phyloP scores from a whole-genome alignment of 2,329 filamentous ascomycete genomes.

The Bipolaris oryzae region DNA sequence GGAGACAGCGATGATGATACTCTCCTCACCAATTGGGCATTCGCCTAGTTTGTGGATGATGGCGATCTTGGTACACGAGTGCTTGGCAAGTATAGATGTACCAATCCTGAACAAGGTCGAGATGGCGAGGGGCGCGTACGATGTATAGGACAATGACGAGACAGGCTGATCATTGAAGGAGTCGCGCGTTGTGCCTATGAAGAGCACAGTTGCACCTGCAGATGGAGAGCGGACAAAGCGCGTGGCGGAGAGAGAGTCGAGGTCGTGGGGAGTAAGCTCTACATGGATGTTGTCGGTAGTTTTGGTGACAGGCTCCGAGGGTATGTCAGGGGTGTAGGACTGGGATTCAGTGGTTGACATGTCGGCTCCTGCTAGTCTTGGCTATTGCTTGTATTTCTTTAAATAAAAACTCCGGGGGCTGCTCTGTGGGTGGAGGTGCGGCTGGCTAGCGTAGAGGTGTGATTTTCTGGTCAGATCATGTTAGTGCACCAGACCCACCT shows the following conservation, averaged over 20 bases:
- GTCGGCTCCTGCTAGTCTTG: background rate
- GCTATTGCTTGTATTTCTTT: too few species aligned
- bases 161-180: constrained; percentile 75
- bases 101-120: constrained; percentile 71
- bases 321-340: constrained; percentile 36
- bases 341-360: constrained; percentile 38
- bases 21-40: constrained; percentile 91
- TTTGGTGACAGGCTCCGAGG: constrained; percentile 33
- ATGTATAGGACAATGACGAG: constrained; percentile 74
- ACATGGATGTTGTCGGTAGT: constrained; percentile 63
- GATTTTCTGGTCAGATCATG: background rate
- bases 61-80: constrained; percentile 73
- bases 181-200: constrained; percentile 73
- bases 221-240: constrained; percentile 66
- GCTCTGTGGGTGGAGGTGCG: background rate
- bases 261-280: constrained; percentile 67
- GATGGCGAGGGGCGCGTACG: constrained; percentile 74
- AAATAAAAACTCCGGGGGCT: background rate
- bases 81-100: constrained; percentile 60
- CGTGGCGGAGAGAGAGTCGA: constrained; percentile 65
- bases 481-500: background rate
- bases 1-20: constrained; percentile 86
- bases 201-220: constrained; percentile 42
- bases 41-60: constrained; percentile 84
- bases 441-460: background rate